Evolutionary conservation across 2,329 filamentous ascomycete species (phyloP).

Genomic region (Aspergillus unguis): DNA sequence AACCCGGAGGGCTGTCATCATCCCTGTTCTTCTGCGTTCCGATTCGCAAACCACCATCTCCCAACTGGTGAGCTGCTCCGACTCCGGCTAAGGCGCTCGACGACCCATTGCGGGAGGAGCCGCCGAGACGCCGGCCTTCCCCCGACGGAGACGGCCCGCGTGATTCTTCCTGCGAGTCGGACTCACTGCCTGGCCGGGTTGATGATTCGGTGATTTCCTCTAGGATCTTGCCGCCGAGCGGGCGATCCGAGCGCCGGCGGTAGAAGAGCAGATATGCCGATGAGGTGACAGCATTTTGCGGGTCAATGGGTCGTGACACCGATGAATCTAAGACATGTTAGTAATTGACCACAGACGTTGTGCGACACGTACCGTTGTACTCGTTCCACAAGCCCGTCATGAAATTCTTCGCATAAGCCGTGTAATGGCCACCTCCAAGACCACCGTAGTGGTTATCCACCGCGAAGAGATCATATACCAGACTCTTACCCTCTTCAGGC

Average conservation of each 20-base stretch:
- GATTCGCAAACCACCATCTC: conserved; percentile 57
- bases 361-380: conserved; percentile 72
- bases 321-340: conserved; percentile 66
- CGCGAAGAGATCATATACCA: conserved; percentile 89
- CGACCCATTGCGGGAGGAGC: conserved; percentile 84
- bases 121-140: conserved; percentile 85
- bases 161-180: conserved; percentile 42
- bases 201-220: conserved; percentile 66
- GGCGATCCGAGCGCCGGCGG: conserved; percentile 71
- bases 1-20: conserved; percentile 31
- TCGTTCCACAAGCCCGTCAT: conserved; percentile 88
- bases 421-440: conserved; percentile 93
- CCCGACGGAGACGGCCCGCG: conserved; percentile 58
- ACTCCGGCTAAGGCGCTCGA: conserved; percentile 79
- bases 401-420: conserved; percentile 90
- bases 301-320: conserved; percentile 61
- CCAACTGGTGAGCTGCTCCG: conserved; percentile 69
- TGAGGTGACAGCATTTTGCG: conserved; percentile 63
- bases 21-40: conserved; percentile 34
- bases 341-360: conserved; percentile 16
- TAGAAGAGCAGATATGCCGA: conserved; percentile 95
- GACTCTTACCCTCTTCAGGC: conserved; percentile 73
- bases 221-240: conserved; percentile 76
- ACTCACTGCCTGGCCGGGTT: conserved; percentile 50
- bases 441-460: conserved; percentile 96